Conservation (phyloP, 1,139 yeast species). For the Debaryomycetaceae sp. region DNA sequence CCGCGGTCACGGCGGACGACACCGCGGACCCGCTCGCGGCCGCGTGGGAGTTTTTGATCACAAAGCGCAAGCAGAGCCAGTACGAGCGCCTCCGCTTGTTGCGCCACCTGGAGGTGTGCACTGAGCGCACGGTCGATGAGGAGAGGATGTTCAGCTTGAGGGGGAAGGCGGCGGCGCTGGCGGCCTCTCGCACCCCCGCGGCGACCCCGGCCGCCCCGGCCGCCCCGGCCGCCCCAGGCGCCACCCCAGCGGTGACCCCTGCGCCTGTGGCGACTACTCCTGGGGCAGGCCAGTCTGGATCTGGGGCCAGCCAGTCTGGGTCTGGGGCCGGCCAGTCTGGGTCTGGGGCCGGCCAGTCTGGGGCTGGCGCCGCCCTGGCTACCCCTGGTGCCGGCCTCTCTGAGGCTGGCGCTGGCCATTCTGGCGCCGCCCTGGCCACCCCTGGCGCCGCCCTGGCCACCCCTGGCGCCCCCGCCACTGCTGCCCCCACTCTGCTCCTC, state of each 20-base stretch:
- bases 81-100: slow-evolving; percentile 40
- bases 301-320: no score
- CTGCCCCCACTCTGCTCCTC: slow-evolving; percentile 21
- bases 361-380: not conserved
- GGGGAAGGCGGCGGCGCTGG: slow-evolving; percentile 12
- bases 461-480: slow-evolving; percentile 10
- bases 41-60: slow-evolving; percentile 48
- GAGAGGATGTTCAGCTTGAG: slow-evolving; percentile 27
- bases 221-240: not conserved
- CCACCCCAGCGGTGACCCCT: slow-evolving; percentile 1
- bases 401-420: not conserved
- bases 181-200: slow-evolving; percentile 4
- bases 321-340: no score
- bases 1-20: slow-evolving; percentile 18
- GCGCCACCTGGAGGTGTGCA: slow-evolving; percentile 20
- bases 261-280: not conserved
- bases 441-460: not conserved
- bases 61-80: slow-evolving; percentile 47
- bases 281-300: not conserved
- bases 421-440: not conserved
- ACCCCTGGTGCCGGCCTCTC: not conserved
- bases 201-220: not conserved
- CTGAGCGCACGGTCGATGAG: slow-evolving; percentile 23
- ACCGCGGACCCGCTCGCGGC: slow-evolving; percentile 26
- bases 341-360: no score